phyloP scores from a whole-genome alignment of 176 grass and related monocot species.

The Oryza coarctata region DNA sequence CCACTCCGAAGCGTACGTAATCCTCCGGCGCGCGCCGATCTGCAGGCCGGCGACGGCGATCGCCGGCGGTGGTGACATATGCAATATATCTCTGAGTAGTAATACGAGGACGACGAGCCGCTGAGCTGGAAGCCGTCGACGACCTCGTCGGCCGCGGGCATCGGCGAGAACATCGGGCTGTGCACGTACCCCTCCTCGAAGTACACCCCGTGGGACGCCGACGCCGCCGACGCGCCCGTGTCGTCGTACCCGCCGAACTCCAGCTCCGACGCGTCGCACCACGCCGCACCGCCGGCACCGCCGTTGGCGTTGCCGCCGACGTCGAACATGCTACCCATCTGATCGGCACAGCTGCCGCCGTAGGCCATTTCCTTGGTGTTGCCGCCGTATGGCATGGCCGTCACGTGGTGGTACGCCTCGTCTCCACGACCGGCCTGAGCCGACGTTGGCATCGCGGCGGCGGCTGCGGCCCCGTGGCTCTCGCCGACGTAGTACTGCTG shows the following conservation, averaged over 20 bases:
- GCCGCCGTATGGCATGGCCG: neutral
- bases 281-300: neutral
- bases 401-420: conserved; percentile 9
- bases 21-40: neutral
- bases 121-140: conserved; percentile 83
- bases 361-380: neutral
- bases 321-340: neutral
- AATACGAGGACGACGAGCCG: conserved; percentile 54
- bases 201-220: conserved; percentile 44
- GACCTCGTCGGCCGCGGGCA: conserved; percentile 72
- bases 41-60: neutral
- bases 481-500: conserved; percentile 5
- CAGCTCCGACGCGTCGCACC: conserved; percentile 61
- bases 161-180: conserved; percentile 79
- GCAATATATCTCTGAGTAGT: conserved; percentile 25
- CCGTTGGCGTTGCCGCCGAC: neutral
- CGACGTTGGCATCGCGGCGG: neutral
- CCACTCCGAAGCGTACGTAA: conserved; percentile 6
- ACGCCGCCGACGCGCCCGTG: neutral
- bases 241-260: conserved; percentile 38
- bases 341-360: neutral
- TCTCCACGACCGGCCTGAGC: neutral
- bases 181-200: conserved; percentile 90
- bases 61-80: neutral
- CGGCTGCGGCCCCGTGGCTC: neutral